Base-by-base conservation (phyloP, 306 rosid genomes). In the Cucurbita argyrosperma region DNA sequence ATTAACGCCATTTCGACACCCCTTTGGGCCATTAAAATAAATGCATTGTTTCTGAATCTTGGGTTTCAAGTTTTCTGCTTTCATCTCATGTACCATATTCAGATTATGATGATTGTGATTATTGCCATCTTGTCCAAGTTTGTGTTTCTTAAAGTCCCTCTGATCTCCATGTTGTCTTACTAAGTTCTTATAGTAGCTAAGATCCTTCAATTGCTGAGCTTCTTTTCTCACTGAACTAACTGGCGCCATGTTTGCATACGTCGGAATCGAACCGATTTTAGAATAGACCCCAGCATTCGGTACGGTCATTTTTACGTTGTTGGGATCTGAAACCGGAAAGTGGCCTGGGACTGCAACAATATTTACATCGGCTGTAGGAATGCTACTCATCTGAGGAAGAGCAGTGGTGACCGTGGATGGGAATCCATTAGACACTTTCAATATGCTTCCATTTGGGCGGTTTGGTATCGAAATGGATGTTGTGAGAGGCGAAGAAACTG, bases 181-280 rank as follows among this genome's bases (percentile, higher is more conserved):
- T 51, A 92, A 85, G 76, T 84, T 77, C 88, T 85, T 90, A 82
- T 78, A 88, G 79, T 90, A 87, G 85, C 80, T 81, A 77, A 62
- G 70, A 79, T 92, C 94, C 90, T 83, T 91, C 45, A 60, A 71
- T 2, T 63, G 56, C 37, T 16, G 70, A 38, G 81, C 65, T 76
- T 63, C 68, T 75, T 60, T 76, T 37, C 66, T 78, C 14, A 59
- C 62, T 2, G 68, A 37, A 66, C 46, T 16, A 16, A 71, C 52
- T 14, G 6, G 62, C 1, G 75, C 80, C 42, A 56, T 49, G 35
- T 67, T 79, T 2, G 79, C 76, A 38, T 76, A 79, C 38, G 71
- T 63, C 39, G 81, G 82, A 74, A 35, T 55, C 58, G 76, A 8
- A 54, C 43, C 78, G 19, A 70, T 35, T 30, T 74, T 16, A 4